Base-by-base conservation (phyloP, 345 rosid species). In the Odontarrhena argentea region DNA sequence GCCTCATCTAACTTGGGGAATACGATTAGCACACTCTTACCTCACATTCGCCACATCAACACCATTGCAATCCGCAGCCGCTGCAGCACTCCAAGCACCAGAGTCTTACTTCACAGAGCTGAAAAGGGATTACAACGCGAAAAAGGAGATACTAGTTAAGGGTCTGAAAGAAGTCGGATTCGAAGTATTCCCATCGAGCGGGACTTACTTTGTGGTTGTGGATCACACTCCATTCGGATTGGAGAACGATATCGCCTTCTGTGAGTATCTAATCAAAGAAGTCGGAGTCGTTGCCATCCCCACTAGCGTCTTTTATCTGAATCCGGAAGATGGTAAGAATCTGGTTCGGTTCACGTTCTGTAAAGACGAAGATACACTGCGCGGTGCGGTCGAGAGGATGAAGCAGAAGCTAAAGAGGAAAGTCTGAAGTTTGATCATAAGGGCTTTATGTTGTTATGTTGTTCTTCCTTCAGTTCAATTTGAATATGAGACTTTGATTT, bases 231-330 rank as follows among this genome's bases (percentile, higher is more conserved):
- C 92, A 1, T 94, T 91, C 40, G 97, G 96, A 24, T 77, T 60
- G 3, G 88, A 86, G 47, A 80, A 83, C 38, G 99, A 94, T 73
- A 58, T 94, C 4, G 87, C 83, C 0, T 94, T 91, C 76, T 94
- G 99, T 14, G 96, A 94, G 79, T 84, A 84, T 78, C 80, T 91
- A 60, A 91, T 94, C 71, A 84, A 91, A 83, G 93, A 94, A 80
- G 96, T 94, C 15, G 97, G 99, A 8, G 97, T 94, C 8, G 99
- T 80, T 13, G 96, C 97, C 0, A 94, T 94, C 35, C 96, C 99
- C 0, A 88, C 99, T 0, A 88, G 97, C 4, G 93, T 85, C 11
- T 94, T 94, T 78, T 91, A 88, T 84, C 57, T 91, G 69, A 86
- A 94, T 73, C 96, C 97, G 0, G 96, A 91, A 80, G 97, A 91